These are phyloP conservation scores for Pseudohalonectria lignicola DNA, from an alignment of 2,329 filamentous ascomycete species.

Conservation along the genomic window DNA sequence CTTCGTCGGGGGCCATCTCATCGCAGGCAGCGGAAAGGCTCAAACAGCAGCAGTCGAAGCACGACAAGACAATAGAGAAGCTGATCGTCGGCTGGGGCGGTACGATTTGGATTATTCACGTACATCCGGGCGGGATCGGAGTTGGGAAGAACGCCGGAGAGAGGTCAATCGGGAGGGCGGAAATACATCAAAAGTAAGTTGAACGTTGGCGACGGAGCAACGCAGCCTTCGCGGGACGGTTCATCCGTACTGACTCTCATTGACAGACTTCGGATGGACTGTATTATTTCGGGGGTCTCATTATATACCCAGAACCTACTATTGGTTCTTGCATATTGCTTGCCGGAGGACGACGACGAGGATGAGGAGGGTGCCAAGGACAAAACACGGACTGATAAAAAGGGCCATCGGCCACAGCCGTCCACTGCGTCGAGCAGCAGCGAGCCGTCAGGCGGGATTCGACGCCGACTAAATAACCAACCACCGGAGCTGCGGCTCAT, in stretches of 20 bases:
- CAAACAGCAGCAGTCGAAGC: conserved; percentile 35
- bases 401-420: conserved; percentile 27
- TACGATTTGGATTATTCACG: conserved; percentile 90
- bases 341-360: conserved; percentile 59
- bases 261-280: conserved; percentile 78
- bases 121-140: conserved; percentile 64
- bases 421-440: conserved; percentile 40
- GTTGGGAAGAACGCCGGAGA: conserved; percentile 58
- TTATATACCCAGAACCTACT: conserved; percentile 89
- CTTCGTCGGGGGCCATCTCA: conserved; percentile 12
- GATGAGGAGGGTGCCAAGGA: conserved; percentile 21
- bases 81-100: conserved; percentile 92
- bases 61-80: conserved; percentile 53
- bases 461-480: conserved; percentile 64
- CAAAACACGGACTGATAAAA: conserved; percentile 16
- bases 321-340: conserved; percentile 83
- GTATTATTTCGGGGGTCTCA: conserved; percentile 93
- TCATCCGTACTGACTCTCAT: not conserved
- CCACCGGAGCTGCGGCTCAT: conserved; percentile 87
- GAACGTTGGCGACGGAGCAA: no score
- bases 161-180: conserved; percentile 65
- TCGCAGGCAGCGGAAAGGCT: conserved; percentile 36
- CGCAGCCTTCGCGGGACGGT: no score
- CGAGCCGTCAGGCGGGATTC: conserved; percentile 54
- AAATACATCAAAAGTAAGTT: conserved; percentile 90